Base-by-base conservation (phyloP, 148 eudicot genomes). In the Nepenthes mirabilis region DNA sequence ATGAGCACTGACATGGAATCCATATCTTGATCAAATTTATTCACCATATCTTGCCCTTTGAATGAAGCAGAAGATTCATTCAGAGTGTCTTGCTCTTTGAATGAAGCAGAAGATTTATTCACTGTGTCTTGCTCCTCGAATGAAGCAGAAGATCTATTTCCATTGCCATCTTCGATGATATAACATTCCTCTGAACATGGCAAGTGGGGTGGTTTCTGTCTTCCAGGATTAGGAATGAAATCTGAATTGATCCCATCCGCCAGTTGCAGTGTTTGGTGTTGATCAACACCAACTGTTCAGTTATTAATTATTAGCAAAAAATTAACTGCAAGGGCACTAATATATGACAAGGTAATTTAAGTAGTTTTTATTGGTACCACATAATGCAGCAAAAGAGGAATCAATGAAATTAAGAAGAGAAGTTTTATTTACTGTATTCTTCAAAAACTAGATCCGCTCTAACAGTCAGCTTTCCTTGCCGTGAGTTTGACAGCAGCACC, bases 361-460 rank as follows among this genome's bases (percentile, higher is more conserved):
- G 45, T 40, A 40, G 6, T 3, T 40, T 40, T 8, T 8, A 40
- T 40, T 40, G 45, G 23, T 23, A 23, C 45, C 45, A 40, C 6
- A 40, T 4, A 40, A 40, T 4, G 45, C 45, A 49, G 52, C 6
- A 49, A 2, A 49, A 45, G 11, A 45, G 49, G 43, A 37, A 56
- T 23, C 34, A 71, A 51, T 33, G 11, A 55, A 5, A 55, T 7
- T 33, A 33, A 52, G 61, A 40, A 43, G 47, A 5, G 63, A 64
- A 59, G 47, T 34, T 71, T 23, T 23, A 0, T 23, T 79, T 77
- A 94, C 99, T 64, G 64, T 79, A 74, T 69, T 89, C 99, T 71
- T 89, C 97, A 72, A 80, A 86, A 56, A 94, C 70, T 64, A 94
- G 76, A 81, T 84, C 77, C 36, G 95, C 97, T 76, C 79, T 94